Evolutionary conservation across 179 eudicot genomes (phyloP), one percentile per base, ranked within the genome.

Genomic region (Beta corolliflora): DNA sequence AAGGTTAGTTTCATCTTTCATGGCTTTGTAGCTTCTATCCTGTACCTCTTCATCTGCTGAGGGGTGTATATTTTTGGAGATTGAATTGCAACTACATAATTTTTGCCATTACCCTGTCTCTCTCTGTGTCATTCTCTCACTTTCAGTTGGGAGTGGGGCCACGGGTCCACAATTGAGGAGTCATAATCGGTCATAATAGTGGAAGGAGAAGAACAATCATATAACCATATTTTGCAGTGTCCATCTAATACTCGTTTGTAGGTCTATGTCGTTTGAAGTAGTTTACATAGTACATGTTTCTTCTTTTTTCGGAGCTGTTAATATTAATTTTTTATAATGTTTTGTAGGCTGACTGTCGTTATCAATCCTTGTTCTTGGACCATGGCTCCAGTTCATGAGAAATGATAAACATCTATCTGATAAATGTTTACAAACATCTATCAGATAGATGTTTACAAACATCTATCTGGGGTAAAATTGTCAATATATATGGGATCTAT

Each of bases 351-450:
- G 98, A 95, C 93, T 80, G 78, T 95, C 66, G 76, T 92, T 60
- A 82, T 95, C 60, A 88, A 93, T 89, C 93, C 98, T 86, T 88
- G 81, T 83, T 89, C 93, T 16, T 95, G 98, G 98, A 85, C 97
- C 59, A 95, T 95, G 98, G 81, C 87, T 76, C 97, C 98, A 52
- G 61, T 93, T 77, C 93, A 92, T 84, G 98, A 95, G 29, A 25
- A 25, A 25, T 25, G 29, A 25, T 25, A 25, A 25, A 25, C 29
- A 25, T 25, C 29, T 25, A 25, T 25, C 29, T 25, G 29, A 25
- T 25, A 25, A 1, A n/a, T n/a, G n/a, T n/a, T n/a, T n/a, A n/a
- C n/a, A n/a, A n/a, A n/a, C n/a, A n/a, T n/a, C n/a, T n/a, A n/a
- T n/a, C n/a, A n/a, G n/a, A n/a, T n/a, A n/a, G n/a, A 25, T 25